These are phyloP conservation scores for Rauvolfia tetraphylla DNA, from an alignment of 257 asterid genomes.

Conservation along the genomic window DNA sequence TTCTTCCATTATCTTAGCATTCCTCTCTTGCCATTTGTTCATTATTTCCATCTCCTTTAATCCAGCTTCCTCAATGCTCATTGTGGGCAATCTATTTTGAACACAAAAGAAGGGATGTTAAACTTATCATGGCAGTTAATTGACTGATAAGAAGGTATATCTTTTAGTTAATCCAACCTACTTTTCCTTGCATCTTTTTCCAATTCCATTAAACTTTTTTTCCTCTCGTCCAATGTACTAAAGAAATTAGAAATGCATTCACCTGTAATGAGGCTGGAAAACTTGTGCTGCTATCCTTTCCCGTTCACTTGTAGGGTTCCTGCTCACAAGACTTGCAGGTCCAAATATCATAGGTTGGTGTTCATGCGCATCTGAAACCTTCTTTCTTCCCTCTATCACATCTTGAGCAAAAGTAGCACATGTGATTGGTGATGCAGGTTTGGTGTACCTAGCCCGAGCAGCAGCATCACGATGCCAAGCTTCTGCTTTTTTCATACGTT, in stretches of 20 bases:
- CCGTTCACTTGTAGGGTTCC: conserved; percentile 80
- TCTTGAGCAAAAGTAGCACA: conserved; percentile 99
- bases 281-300: conserved; percentile 92
- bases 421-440: conserved; percentile 82
- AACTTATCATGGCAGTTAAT: background rate
- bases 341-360: conserved; percentile 95
- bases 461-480: conserved; percentile 92
- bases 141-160: background rate
- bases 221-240: no score
- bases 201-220: background rate
- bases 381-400: conserved; percentile 84
- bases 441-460: conserved; percentile 52
- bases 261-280: conserved; percentile 94
- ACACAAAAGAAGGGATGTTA: background rate
- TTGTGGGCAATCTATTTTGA: conserved; percentile 66
- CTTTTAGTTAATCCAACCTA: background rate
- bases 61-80: conserved; percentile 99
- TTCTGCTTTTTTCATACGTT: conserved; percentile 80
- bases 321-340: conserved; percentile 74
- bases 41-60: conserved; percentile 93
- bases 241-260: background rate
- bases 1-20: conserved; percentile 72
- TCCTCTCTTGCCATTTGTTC: conserved; percentile 90
- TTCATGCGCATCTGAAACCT: conserved; percentile 64
- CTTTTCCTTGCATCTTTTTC: background rate